Base-by-base conservation (phyloP, 2,329 filamentous ascomycete species). In the Tolypocladium pustulatum region DNA sequence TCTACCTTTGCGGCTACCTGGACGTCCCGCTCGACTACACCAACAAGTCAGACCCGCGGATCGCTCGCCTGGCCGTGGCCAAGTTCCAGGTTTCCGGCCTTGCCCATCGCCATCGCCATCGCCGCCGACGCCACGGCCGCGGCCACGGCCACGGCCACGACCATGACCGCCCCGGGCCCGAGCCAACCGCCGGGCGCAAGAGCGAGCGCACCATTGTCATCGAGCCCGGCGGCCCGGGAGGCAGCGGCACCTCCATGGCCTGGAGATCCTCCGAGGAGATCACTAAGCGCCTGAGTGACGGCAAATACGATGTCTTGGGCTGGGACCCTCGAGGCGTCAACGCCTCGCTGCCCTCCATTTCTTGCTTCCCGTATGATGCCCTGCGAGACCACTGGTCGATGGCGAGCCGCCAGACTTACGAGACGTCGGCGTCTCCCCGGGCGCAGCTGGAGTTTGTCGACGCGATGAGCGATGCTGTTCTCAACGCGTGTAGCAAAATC, bases 261-360 rank as follows among this genome's bases (percentile, higher is more conserved):
- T 79, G 75, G 75, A 63, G 70, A 7, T 62, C 61, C 0, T 72
- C 69, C 4, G 72, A 78, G 58, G 57, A 61, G 0, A 60, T 77
- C 40, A 73, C 75, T 4, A 64, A 72, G 58, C 73, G 75, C 3
- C 65, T 81, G 15, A 78, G 76, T 58, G 72, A 72, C 37, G 70
- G 73, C 27, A 65, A 68, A 27, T 78, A 74, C 27, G 78, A 81
- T 59, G 74, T 81, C 7, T 65, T 82, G 17, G 77, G 78, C n/a
- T 82, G 77, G 74, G 80, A 82, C 56, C 79, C 79, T n/a, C 74
- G 80, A 4, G 79, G 79, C 1, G 77, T 81, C 57, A 81, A 81
- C 62, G 65, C 69, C 1, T 76, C 78, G 1, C 72, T 72, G 8
- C 80, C 80, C 0, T 65, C 73, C 4, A 64, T 77, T 2, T 66